These are phyloP conservation scores for Mortierella polycephala DNA, from an alignment of 371 early-diverging fungal species.

Conservation along the genomic window DNA sequence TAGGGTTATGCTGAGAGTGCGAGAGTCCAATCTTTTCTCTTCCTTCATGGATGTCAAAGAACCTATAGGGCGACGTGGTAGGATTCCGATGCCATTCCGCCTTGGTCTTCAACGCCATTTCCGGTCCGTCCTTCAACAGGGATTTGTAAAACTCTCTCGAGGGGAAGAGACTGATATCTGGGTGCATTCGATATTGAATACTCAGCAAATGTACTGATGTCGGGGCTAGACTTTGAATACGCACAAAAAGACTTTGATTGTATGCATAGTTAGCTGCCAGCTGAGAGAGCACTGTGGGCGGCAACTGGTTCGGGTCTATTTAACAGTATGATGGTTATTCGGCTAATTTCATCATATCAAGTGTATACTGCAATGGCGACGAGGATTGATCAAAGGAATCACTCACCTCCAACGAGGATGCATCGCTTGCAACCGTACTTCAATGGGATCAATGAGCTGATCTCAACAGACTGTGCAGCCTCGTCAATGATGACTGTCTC, in stretches of 20 bases:
- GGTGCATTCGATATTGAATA: conserved; percentile 98
- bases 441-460: conserved; percentile 91
- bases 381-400: not conserved
- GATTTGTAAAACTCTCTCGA: conserved; percentile 86
- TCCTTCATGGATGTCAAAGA: conserved; percentile 81
- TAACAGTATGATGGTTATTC: too few species aligned
- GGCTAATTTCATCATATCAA: not conserved
- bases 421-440: conserved; percentile 85
- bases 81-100: conserved; percentile 83
- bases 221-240: conserved; percentile 76
- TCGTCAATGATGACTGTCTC: conserved; percentile 96
- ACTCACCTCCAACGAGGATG: conserved; percentile 92
- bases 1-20: conserved; percentile 83
- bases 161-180: conserved; percentile 89
- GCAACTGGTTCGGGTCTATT: conserved; percentile 95
- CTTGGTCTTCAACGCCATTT: conserved; percentile 66
- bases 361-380: not conserved
- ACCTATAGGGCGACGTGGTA: conserved; percentile 80
- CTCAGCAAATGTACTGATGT: conserved; percentile 80
- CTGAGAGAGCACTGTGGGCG: conserved; percentile 91
- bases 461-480: conserved; percentile 96
- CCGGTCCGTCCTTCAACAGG: conserved; percentile 80
- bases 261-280: conserved; percentile 80
- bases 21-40: conserved; percentile 73
- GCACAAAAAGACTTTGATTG: conserved; percentile 90